These are phyloP conservation scores for Zymoseptoria pseudotritici DNA, from an alignment of 2,329 filamentous ascomycete genomes.

Conservation along the genomic window DNA sequence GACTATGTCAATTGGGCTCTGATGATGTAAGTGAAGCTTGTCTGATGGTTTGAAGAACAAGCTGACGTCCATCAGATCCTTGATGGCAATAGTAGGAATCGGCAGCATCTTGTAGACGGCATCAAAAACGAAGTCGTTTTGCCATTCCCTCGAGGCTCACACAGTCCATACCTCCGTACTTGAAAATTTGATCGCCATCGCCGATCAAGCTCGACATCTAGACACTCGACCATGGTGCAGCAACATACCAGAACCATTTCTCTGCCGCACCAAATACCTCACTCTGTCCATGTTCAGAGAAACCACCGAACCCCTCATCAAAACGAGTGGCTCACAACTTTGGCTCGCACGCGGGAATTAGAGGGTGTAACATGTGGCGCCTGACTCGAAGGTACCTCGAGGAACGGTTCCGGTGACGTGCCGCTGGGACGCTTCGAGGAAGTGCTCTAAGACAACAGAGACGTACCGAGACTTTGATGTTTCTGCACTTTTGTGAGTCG, in stretches of 20 bases:
- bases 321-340: background rate
- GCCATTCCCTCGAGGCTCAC: no score
- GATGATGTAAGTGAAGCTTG: background rate
- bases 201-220: background rate
- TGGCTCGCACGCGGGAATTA: background rate
- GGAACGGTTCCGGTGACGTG: background rate
- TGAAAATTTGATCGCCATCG: background rate
- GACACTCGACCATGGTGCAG: background rate
- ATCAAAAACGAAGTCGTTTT: no score
- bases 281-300: background rate
- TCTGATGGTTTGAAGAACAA: background rate
- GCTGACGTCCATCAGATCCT: background rate
- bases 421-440: background rate
- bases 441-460: background rate
- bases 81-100: background rate
- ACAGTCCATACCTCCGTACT: background rate
- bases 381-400: background rate
- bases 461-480: background rate
- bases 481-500: background rate
- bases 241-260: background rate
- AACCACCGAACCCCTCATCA: background rate
- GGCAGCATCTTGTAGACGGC: background rate
- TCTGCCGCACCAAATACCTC: background rate
- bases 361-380: no score
- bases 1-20: background rate